Base-by-base conservation (phyloP, 495 filamentous ascomycete genomes). In the Aspergillus ellipticus region DNA sequence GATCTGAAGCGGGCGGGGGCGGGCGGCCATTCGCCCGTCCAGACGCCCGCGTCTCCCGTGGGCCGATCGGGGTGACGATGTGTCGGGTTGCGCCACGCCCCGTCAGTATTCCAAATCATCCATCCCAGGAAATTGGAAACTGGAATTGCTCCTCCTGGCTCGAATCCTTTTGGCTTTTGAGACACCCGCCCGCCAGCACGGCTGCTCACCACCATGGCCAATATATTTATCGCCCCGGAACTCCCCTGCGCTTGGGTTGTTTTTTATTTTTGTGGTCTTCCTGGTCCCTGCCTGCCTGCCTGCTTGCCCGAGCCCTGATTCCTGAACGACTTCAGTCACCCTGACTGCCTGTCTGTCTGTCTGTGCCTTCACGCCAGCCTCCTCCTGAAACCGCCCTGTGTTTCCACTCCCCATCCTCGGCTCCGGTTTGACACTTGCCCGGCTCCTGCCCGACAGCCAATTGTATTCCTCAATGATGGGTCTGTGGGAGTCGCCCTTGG, bases 401-500 rank as follows among this genome's bases (percentile, higher is more conserved):
- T 33, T 33, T 33, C 31, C 31, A 33, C 31, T 33, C 31, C 31
- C 13, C 13, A 5, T 33, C 13, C 31, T 13, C 31, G 6, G 9
- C 31, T n/a, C n/a, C n/a, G n/a, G n/a, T n/a, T n/a, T n/a, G 31
- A 33, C 13, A 10, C 31, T 33, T 13, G 9, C 7, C 9, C 31
- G 6, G 31, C 7, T 33, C 31, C 31, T 9, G 31, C 35, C 50
- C 29, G 26, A 41, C 31, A 58, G 28, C 55, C 42, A 33, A 52
- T 51, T 46, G 26, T n/a, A 20, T 55, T 53, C 54, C 53, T 48
- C 43, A 57, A 66, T 17, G 22, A 73, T 75, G 70, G 67, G 63
- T 56, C 66, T 62, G 19, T 71, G 72, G 68, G 61, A 68, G 49
- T 57, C 60, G 33, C 62, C 57, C 53, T 58, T 69, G 60, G 51